These are phyloP conservation scores for Ascochyta clinopodiicola DNA, from an alignment of 2,329 filamentous ascomycete species.

Conservation along the genomic window DNA sequence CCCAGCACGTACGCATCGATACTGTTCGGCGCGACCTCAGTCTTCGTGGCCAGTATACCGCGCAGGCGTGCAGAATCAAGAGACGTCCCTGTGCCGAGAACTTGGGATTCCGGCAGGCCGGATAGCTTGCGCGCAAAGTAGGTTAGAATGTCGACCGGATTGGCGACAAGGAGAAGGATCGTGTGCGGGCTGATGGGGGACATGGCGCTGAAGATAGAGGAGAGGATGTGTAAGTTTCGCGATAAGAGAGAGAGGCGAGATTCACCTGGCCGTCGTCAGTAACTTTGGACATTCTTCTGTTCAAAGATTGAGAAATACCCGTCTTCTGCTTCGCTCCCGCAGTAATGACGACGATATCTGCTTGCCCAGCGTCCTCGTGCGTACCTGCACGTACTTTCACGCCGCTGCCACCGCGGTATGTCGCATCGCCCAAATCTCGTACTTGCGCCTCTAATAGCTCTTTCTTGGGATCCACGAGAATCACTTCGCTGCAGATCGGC, in stretches of 20 bases:
- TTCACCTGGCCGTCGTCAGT: constrained; percentile 45
- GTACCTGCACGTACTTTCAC: constrained; percentile 55
- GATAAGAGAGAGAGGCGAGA: constrained; percentile 56
- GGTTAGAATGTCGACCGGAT: constrained; percentile 63
- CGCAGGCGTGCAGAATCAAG: constrained; percentile 60
- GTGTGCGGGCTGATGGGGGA: constrained; percentile 56
- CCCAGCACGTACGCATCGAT: constrained; percentile 57
- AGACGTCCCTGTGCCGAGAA: constrained; percentile 62
- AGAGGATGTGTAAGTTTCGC: constrained; percentile 57
- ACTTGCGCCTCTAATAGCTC: constrained; percentile 58
- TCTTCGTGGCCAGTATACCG: constrained; percentile 51
- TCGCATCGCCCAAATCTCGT: constrained; percentile 60
- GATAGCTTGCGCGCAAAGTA: constrained; percentile 57
- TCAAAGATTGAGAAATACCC: constrained; percentile 30
- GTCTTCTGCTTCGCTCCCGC: constrained; percentile 60
- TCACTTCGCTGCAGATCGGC: constrained; percentile 58
- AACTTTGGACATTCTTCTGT: not conserved
- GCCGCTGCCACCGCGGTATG: constrained; percentile 52
- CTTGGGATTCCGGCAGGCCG: constrained; percentile 57
- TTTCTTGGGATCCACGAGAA: constrained; percentile 61
- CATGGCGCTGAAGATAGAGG: constrained; percentile 57
- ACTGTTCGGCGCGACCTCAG: constrained; percentile 48
- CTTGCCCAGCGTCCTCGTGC: constrained; percentile 58
- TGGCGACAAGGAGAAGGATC: constrained; percentile 60
- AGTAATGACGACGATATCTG: constrained; percentile 62